Evolutionary conservation across 257 asterid species (phyloP).

Genomic region (Ajuga chamaepitys): DNA sequence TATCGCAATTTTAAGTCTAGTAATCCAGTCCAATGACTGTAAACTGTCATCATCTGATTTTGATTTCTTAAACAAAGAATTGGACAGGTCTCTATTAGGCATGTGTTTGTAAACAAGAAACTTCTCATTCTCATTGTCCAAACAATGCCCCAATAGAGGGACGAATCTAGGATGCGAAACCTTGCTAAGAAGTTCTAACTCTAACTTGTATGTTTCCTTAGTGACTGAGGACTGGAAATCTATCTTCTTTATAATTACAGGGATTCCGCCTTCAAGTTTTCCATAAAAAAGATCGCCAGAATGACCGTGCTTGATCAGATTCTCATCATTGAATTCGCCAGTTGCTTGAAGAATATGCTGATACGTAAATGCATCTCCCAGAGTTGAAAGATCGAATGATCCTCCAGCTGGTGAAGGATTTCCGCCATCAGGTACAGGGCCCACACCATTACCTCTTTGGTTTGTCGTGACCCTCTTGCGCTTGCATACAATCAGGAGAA

Average conservation of each 20-base stretch:
- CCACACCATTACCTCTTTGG: slow-evolving; percentile 53
- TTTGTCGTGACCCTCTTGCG: slow-evolving; percentile 39
- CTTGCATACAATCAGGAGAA: slow-evolving; percentile 41
- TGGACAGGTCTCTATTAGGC: slow-evolving; percentile 85
- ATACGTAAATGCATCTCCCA: slow-evolving; percentile 70
- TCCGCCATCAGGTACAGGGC: slow-evolving; percentile 55
- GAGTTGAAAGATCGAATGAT: slow-evolving; percentile 37
- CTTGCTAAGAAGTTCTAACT: slow-evolving; percentile 65
- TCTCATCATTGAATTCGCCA: slow-evolving; percentile 44
- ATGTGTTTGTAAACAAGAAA: slow-evolving; percentile 74
- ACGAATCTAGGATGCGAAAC: slow-evolving; percentile 74
- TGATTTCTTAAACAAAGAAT: slow-evolving; percentile 70
- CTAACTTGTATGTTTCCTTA: slow-evolving; percentile 54
- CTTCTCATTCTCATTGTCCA: slow-evolving; percentile 85
- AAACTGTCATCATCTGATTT: slow-evolving; percentile 44
- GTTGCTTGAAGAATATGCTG: slow-evolving; percentile 79
- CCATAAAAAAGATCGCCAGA: slow-evolving; percentile 81
- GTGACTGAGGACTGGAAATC: slow-evolving; percentile 44
- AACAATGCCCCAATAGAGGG: slow-evolving; percentile 80
- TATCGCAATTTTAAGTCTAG: slow-evolving; percentile 83
- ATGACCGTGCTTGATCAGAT: slow-evolving; percentile 69
- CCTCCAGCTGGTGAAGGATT: slow-evolving; percentile 43
- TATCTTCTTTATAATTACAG: slow-evolving; percentile 62
- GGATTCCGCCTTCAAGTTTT: slow-evolving; percentile 63
- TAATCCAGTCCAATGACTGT: slow-evolving; percentile 95